phyloP scores from a whole-genome alignment of 1,284 basidiomycete species.

The Macrocystidia cucumis region DNA sequence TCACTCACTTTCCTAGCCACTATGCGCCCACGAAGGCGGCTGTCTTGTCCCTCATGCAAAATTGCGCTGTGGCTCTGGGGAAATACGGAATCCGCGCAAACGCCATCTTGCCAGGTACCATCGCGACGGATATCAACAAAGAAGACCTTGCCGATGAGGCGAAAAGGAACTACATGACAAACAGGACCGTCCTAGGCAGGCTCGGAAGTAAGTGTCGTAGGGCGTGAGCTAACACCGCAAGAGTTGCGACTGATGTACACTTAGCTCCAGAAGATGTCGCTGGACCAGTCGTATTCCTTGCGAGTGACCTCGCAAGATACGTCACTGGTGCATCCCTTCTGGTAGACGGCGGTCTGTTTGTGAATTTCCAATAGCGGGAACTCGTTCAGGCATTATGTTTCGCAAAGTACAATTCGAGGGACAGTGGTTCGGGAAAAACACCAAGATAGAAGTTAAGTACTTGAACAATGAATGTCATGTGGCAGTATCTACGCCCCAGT shows the following conservation, averaged over 20 bases:
- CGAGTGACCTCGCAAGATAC: conserved; percentile 69
- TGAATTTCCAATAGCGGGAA: conserved; percentile 63
- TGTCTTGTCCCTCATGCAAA: conserved; percentile 78
- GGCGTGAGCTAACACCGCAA: background rate
- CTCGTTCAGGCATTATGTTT: too few relatives aligned
- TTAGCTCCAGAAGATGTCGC: conserved; percentile 68
- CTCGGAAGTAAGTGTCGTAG: conserved; percentile 43
- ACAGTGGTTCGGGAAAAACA: too few relatives aligned
- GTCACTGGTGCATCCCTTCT: conserved; percentile 65
- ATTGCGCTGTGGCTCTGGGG: conserved; percentile 71
- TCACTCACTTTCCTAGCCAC: conserved; percentile 32
- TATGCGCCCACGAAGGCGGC: conserved; percentile 83
- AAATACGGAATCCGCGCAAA: conserved; percentile 72
- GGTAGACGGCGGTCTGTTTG: conserved; percentile 75
- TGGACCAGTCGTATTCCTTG: conserved; percentile 72
- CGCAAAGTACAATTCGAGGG: too few relatives aligned
- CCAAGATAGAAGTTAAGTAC: too few relatives aligned
- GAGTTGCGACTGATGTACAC: conserved; percentile 7
- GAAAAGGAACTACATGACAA: conserved; percentile 63
- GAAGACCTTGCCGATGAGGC: conserved; percentile 58
- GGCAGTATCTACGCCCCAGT: too few relatives aligned
- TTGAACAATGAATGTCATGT: too few relatives aligned
- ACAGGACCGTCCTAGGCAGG: conserved; percentile 60
- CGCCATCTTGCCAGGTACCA: conserved; percentile 63
- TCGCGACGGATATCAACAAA: conserved; percentile 74